Evolutionary conservation across 2,329 filamentous ascomycete genomes (phyloP).

Genomic region (Aspergillus proliferans): DNA sequence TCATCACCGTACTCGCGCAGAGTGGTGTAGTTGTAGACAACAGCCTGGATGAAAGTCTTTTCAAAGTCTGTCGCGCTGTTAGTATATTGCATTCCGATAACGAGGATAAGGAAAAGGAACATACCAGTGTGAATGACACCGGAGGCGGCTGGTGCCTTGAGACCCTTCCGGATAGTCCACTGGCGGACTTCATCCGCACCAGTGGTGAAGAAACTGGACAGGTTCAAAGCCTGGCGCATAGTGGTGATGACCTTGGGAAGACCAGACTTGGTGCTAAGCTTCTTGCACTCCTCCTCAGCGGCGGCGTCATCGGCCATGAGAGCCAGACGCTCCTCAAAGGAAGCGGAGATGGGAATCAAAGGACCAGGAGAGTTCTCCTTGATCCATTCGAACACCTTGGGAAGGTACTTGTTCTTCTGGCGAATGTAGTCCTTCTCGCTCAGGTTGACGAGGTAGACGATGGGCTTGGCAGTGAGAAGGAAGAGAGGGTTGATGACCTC

Average conservation of each 20-base stretch:
- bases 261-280: slow-evolving; percentile 74
- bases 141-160: slow-evolving; percentile 94
- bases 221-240: slow-evolving; percentile 86
- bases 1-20: slow-evolving; percentile 88
- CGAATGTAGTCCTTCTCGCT: slow-evolving; percentile 95
- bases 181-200: slow-evolving; percentile 94
- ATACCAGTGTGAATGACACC: slow-evolving; percentile 83
- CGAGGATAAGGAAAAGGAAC: neutral
- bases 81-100: slow-evolving; percentile 1
- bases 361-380: slow-evolving; percentile 82
- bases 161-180: slow-evolving; percentile 94
- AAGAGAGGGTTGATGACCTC: slow-evolving; percentile 96
- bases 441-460: slow-evolving; percentile 94
- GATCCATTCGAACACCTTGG: slow-evolving; percentile 91
- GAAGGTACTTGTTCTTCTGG: slow-evolving; percentile 99
- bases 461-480: slow-evolving; percentile 91
- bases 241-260: slow-evolving; percentile 85
- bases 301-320: slow-evolving; percentile 71
- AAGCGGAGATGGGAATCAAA: slow-evolving; percentile 87
- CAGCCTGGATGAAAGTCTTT: slow-evolving; percentile 96
- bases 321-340: slow-evolving; percentile 86
- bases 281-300: slow-evolving; percentile 80
- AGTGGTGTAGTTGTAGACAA: slow-evolving; percentile 82
- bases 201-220: slow-evolving; percentile 95
- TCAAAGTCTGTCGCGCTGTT: slow-evolving; percentile 64